Conservation (phyloP, 1,284 basidiomycete species). For the Sporisorium scitamineum region DNA sequence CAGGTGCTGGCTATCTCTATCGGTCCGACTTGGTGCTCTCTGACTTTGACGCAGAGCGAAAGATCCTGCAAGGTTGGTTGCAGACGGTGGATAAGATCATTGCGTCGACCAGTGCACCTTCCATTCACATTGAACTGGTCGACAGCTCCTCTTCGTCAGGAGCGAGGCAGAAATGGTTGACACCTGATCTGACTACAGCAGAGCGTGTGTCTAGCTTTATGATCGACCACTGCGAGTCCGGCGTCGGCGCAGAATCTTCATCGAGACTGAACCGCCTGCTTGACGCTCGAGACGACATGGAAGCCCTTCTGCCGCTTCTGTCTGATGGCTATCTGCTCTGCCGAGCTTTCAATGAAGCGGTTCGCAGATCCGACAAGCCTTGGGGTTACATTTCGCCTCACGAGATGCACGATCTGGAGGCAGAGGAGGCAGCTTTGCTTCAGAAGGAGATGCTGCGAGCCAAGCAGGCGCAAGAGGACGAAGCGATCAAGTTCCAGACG, state of each 20-base stretch:
- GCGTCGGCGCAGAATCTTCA: background rate
- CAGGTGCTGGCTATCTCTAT: constrained; percentile 79
- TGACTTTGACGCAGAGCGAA: constrained; percentile 75
- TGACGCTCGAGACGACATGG: constrained; percentile 6
- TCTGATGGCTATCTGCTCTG: constrained; percentile 82
- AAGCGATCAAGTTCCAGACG: constrained; percentile 61
- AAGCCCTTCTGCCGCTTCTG: constrained; percentile 18
- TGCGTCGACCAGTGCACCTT: constrained; percentile 4
- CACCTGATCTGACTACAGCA: background rate
- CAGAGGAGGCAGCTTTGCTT: constrained; percentile 71
- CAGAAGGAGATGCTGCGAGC: constrained; percentile 28
- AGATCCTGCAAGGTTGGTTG: constrained; percentile 52
- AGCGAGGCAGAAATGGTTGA: background rate
- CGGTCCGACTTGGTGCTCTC: constrained; percentile 75
- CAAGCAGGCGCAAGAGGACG: constrained; percentile 69
- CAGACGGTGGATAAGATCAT: constrained; percentile 32
- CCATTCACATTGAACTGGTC: constrained; percentile 2
- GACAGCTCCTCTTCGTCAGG: background rate
- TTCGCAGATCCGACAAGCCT: constrained; percentile 81
- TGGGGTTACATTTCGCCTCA: constrained; percentile 87
- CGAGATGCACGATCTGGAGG: constrained; percentile 75
- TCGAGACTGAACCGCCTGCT: constrained; percentile 16
- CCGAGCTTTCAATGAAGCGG: constrained; percentile 80
- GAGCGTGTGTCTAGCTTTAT: constrained; percentile 25
- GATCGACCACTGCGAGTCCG: constrained; percentile 27